phyloP scores from a whole-genome alignment of 2,329 filamentous ascomycete species.

The Tolypocladium sp. region DNA sequence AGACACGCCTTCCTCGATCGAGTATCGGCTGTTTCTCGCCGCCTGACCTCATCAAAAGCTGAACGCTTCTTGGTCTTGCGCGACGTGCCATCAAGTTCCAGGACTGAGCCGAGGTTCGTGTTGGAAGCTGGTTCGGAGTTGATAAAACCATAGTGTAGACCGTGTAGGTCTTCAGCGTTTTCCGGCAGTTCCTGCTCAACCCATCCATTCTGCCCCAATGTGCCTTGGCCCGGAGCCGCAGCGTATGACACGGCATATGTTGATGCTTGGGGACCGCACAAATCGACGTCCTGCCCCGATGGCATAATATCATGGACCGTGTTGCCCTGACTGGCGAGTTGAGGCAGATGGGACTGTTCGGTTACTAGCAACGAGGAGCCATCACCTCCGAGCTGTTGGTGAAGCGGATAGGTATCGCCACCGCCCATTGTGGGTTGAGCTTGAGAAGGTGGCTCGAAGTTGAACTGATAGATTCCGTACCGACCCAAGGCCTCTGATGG shows the following conservation, averaged over 20 bases:
- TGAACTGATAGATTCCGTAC: background rate
- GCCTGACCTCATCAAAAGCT: slow-evolving; percentile 13
- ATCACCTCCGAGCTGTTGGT: background rate
- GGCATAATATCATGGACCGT: background rate
- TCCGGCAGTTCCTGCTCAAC: background rate
- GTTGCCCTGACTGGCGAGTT: background rate
- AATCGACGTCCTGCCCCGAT: background rate
- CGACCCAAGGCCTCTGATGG: background rate
- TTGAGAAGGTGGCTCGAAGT: background rate
- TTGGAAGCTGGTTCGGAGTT: background rate
- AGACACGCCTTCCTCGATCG: slow-evolving; percentile 30
- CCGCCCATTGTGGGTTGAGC: background rate
- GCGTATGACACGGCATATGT: background rate
- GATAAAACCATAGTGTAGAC: background rate
- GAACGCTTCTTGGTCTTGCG: slow-evolving; percentile 3
- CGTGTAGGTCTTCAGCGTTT: background rate
- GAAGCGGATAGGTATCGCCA: background rate
- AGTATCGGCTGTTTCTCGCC: slow-evolving; percentile 24
- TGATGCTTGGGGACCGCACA: background rate
- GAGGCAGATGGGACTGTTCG: background rate
- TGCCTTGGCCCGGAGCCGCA: background rate
- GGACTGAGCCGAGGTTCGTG: background rate
- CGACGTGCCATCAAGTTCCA: background rate
- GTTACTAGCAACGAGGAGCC: background rate
- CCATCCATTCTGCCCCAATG: background rate